Base-by-base conservation (phyloP, 2,329 filamentous ascomycete genomes). In the Fusarium coffeatum region DNA sequence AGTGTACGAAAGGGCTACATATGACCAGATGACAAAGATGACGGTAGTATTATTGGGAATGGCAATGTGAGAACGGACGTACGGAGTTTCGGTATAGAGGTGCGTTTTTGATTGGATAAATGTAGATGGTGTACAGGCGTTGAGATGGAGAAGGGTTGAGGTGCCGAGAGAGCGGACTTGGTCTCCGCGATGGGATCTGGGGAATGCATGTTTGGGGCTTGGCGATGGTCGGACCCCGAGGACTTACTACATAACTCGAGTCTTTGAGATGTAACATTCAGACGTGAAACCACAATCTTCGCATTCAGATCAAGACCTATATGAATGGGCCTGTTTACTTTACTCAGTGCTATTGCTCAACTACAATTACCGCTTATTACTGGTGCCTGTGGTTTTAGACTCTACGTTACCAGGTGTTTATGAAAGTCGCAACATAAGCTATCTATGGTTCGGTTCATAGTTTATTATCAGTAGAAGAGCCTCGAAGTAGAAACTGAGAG, bases 51-150 rank as follows among this genome's bases (percentile, higher is more conserved):
- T 50, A 16, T 18, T 55, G 13, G 50, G n/a, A 49, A 22, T 25
- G 32, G 49, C 43, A 55, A 25, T n/a, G 22, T 34, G 32, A 48
- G 41, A 50, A 49, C 67, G 72, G 72, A 64, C 56, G 72, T 71
- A 71, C 57, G 72, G 72, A 74, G 66, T 66, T 67, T 74, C 59
- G 62, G 68, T 46, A 50, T 28, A 59, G n/a, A 40, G 28, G 13
- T 37, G 2, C 43, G 32, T 20, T 47, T 42, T 30, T 72, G 55
- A 71, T 74, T 71, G 71, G 69, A 28, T 15, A 30, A 20, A 32
- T 34, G 20, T 6, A 49, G 54, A 48, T 43, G 46, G 40, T 48
- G 45, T 27, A 64, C 42, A 37, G 28, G 53, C 41, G 49, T 43
- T 30, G 34, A 41, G 34, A 58, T n/a, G 43, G 67, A 70, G 54